These are phyloP conservation scores for Aquilaria malaccensis DNA, from an alignment of 345 rosid genomes.

Conservation along the genomic window DNA sequence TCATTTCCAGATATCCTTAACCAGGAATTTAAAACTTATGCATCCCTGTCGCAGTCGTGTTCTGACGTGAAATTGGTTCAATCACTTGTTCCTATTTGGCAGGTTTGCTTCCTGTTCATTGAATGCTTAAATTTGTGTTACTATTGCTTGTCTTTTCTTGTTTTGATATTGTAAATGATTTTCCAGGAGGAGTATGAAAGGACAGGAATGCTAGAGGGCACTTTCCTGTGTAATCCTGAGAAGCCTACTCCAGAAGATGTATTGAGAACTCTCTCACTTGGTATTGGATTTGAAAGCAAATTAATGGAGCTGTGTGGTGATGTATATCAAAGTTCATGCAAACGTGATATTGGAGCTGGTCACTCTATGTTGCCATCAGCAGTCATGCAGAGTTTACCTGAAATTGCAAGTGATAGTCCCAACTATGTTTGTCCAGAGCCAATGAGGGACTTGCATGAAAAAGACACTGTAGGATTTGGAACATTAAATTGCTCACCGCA, in stretches of 20 bases:
- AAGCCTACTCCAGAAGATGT: constrained; percentile 65
- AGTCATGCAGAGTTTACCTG: constrained; percentile 21
- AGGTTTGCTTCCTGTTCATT: constrained; percentile 43
- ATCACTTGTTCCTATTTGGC: constrained; percentile 95
- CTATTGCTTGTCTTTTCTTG: constrained; percentile 14
- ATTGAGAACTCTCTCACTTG: constrained; percentile 51
- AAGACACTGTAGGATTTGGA: constrained; percentile 19
- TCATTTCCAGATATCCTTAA: constrained; percentile 66
- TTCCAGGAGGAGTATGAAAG: constrained; percentile 83
- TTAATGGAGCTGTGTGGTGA: constrained; percentile 30
- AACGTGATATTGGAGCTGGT: constrained; percentile 21
- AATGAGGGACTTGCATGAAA: constrained; percentile 16
- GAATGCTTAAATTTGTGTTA: constrained; percentile 4
- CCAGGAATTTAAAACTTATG: constrained; percentile 52
- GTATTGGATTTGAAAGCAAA: constrained; percentile 41
- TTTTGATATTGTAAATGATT: constrained; percentile 13
- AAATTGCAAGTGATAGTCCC: constrained; percentile 28
- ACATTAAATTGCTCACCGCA: constrained; percentile 21
- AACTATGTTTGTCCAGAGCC: constrained; percentile 19
- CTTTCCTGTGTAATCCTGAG: constrained; percentile 54
- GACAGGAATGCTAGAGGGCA: constrained; percentile 50
- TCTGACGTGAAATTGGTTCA: constrained; percentile 91
- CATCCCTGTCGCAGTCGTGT: constrained; percentile 65
- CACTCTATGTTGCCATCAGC: constrained; percentile 19
- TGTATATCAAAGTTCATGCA: constrained; percentile 23